Percentiles rank a stretch among this genome's conserved stretches.
Evolutionary conservation across 495 filamentous ascomycete species (phyloP).

Genomic region (Penicillium fimorum): DNA sequence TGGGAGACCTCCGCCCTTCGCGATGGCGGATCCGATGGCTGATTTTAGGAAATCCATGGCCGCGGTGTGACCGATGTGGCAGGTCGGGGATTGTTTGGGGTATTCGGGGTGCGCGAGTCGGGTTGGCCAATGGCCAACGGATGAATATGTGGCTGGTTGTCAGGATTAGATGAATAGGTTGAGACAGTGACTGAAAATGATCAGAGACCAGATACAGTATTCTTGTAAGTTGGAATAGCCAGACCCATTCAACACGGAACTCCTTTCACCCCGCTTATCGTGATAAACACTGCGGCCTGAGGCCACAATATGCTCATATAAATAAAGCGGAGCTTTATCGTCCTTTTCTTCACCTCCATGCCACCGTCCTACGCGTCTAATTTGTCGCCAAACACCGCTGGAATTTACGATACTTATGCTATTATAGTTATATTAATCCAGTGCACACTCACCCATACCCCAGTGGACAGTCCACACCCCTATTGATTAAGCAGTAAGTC

Average conservation of each 20-base stretch:
- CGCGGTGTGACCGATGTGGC: slow-evolving; percentile 9
- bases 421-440: background rate
- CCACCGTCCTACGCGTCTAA: background rate
- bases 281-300: slow-evolving; percentile 13
- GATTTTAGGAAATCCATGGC: slow-evolving; percentile 97
- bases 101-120: slow-evolving; percentile 5
- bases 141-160: background rate
- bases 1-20: slow-evolving; percentile 88
- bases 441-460: background rate
- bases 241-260: background rate
- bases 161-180: background rate
- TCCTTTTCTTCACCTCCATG: background rate
- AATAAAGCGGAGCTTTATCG: slow-evolving; percentile 1
- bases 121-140: slow-evolving; percentile 11
- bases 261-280: slow-evolving; percentile 28
- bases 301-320: slow-evolving; percentile 1
- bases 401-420: background rate
- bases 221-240: background rate
- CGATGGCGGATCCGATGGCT: slow-evolving; percentile 92
- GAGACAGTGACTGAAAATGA: background rate
- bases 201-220: background rate
- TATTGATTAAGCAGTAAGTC: slow-evolving; percentile 2
- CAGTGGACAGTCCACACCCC: background rate
- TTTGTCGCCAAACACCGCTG: background rate
- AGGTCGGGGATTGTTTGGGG: slow-evolving; percentile 11